Conservation (phyloP, 139 green algal species). For the Micractinium sp. region DNA sequence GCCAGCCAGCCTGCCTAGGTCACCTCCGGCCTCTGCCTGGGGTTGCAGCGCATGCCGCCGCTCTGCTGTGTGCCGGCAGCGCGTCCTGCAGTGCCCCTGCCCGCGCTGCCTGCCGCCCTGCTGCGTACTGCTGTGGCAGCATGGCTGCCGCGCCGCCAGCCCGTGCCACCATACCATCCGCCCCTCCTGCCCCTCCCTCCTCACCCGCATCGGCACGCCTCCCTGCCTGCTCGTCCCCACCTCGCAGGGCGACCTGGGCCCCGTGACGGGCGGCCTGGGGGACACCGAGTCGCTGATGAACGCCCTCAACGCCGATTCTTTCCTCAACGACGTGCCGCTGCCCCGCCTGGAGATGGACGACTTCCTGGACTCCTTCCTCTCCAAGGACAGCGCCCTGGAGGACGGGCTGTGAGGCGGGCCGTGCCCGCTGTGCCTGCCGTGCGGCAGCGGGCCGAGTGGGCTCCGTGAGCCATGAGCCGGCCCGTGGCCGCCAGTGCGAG, state of each 20-base stretch:
- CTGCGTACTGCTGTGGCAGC: too few relatives aligned
- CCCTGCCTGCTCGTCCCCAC: background rate
- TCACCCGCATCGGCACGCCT: too few relatives aligned
- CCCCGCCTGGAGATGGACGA: slow-evolving; percentile 32
- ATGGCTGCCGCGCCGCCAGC: too few relatives aligned
- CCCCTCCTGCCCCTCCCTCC: background rate
- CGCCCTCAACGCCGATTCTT: slow-evolving; percentile 20
- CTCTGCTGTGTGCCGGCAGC: too few relatives aligned
- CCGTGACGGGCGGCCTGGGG: slow-evolving; percentile 5
- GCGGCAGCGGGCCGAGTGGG: too few relatives aligned
- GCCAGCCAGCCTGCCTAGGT: too few relatives aligned
- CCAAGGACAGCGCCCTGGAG: background rate
- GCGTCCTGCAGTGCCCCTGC: too few relatives aligned
- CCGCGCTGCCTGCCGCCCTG: too few relatives aligned
- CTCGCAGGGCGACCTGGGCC: background rate
- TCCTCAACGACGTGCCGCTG: slow-evolving; percentile 18
- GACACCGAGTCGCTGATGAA: slow-evolving; percentile 25
- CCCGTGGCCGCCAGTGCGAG: too few relatives aligned
- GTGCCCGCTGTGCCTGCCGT: background rate
- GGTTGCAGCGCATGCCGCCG: too few relatives aligned
- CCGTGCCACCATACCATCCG: background rate
- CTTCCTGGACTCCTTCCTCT: slow-evolving; percentile 32
- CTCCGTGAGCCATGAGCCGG: too few relatives aligned
- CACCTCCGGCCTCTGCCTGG: too few relatives aligned
- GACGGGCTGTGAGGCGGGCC: background rate